Evolutionary conservation across 306 rosid genomes (phyloP), one percentile per base, ranked within the genome.

Genomic region (Glycyrrhiza uralensis): DNA sequence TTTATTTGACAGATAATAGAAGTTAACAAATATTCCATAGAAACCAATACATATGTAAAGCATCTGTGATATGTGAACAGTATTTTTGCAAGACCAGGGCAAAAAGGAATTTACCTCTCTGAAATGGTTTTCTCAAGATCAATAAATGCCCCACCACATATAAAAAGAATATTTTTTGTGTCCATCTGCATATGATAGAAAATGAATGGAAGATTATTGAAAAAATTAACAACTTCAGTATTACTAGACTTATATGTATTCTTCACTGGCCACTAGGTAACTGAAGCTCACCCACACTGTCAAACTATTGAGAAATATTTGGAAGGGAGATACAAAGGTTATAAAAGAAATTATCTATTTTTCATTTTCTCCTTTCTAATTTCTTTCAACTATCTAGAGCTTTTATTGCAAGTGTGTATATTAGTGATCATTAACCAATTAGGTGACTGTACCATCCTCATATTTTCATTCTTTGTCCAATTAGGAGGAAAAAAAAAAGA

Each of bases 61-160:
- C 33, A 33, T 38, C 45, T 39, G 13, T 29, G n/a, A 19, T 17
- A 58, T 22, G n/a, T 45, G 38, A 26, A 41, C 60, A 76, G 11
- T 50, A 26, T 30, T 69, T 5, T 28, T 33, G 32, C 68, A 56
- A 49, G 36, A 36, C 33, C 38, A 76, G 54, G 59, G 54, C 30
- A 28, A 20, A 66, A 35, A 73, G 14, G 30, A n/a, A 66, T 51
- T 74, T 79, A 93, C 98, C 98, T 89, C 59, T 93, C 98, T n/a
- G 97, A 91, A 85, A 93, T 87, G 57, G 98, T 93, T 84, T 93
- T 93, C 23, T 93, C 98, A 65, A 93, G 98, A 87, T 91, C 97
- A 41, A 93, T 56, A 77, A 93, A 93, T 19, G 97, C 98, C 79
- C 98, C 98, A 73, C 98, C 98, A 51, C 98, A 93, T 55, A 93